A percentile compares a stretch with the other conserved stretches of the same genome.
Conservation (phyloP, 441 rosid species). For the Corymbia citriodora region DNA sequence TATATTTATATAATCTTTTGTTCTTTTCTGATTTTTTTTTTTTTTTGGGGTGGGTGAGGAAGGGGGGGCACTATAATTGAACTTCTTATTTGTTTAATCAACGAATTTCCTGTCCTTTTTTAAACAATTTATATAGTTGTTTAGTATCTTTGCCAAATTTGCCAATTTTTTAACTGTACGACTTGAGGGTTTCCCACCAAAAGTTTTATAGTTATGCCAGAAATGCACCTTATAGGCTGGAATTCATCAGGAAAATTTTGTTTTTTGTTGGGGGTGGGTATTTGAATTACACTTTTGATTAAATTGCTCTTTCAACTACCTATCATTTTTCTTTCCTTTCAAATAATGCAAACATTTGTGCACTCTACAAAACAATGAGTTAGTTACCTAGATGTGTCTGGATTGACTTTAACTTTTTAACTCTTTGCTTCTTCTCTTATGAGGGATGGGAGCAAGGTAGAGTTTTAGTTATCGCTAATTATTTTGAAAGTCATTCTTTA, state of each 20-base stretch:
- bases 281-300: neutral
- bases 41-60: neutral
- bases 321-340: neutral
- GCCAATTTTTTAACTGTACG: neutral
- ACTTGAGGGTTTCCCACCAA: neutral
- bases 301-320: neutral
- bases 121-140: neutral
- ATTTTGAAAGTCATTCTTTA: neutral
- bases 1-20: neutral
- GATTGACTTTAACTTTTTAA: neutral
- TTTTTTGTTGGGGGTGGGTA: neutral
- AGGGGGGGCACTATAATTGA: neutral
- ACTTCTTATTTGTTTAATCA: neutral
- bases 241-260: neutral
- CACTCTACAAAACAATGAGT: neutral
- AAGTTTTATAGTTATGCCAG: neutral
- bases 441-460: neutral
- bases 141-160: neutral
- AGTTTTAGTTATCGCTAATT: neutral
- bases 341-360: neutral
- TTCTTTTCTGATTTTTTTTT: neutral
- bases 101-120: neutral
- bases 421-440: neutral
- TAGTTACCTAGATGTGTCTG: neutral
- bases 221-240: neutral